A percentile compares a stretch with the other conserved stretches of the same genome.
These are phyloP conservation scores for Ensete glaucum DNA, from an alignment of 176 grass and related monocot genomes.

Conservation along the genomic window DNA sequence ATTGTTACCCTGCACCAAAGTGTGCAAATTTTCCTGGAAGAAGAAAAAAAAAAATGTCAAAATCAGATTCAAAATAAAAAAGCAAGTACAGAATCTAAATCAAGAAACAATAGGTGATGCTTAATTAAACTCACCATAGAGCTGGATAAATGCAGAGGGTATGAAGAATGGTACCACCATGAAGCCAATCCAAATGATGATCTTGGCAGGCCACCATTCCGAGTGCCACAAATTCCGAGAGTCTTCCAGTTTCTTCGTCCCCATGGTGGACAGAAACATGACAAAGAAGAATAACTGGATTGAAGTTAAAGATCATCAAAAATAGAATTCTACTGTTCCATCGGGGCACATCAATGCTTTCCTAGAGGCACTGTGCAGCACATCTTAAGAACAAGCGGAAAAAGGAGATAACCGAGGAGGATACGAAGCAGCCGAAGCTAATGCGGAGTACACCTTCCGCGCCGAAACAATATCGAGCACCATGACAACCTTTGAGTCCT, in stretches of 20 bases:
- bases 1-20: constrained; percentile 81
- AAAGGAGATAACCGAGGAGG: constrained; percentile 33
- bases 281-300: constrained; percentile 77
- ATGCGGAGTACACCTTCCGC: constrained; percentile 82
- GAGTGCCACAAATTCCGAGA: constrained; percentile 86
- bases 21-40: constrained; percentile 69
- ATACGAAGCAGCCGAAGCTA: constrained; percentile 95
- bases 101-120: neutral
- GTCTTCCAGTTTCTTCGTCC: constrained; percentile 52
- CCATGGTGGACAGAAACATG: constrained; percentile 81
- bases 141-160: constrained; percentile 64
- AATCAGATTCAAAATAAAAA: neutral
- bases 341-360: neutral
- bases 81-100: neutral
- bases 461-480: constrained; percentile 54
- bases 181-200: constrained; percentile 74
- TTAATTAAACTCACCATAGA: constrained; percentile 58
- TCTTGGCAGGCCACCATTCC: constrained; percentile 88
- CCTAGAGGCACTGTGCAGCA: neutral
- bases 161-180: constrained; percentile 67
- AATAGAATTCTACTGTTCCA: too few relatives aligned
- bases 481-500: constrained; percentile 53
- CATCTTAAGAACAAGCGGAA: neutral
- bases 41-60: neutral
- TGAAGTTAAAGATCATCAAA: constrained; percentile 8